Percentiles rank a stretch among this genome's conserved stretches.
phyloP scores from a whole-genome alignment of 352 stramenopile genomes.

The Phytophthora pinifolia region DNA sequence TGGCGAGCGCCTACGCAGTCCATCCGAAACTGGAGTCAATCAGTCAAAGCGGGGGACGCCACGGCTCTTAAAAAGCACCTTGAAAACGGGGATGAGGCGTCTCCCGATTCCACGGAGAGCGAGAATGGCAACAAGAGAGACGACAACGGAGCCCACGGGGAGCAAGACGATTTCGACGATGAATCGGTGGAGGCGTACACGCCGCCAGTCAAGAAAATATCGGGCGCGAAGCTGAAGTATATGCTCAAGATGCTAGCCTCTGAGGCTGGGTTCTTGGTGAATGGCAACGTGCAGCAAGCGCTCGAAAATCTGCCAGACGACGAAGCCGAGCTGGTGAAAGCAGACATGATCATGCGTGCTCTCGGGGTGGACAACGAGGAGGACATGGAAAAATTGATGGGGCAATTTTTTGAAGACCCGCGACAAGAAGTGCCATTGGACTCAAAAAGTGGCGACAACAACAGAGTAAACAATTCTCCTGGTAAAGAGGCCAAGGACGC shows the following conservation, averaged over 20 bases:
- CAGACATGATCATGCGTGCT: slow-evolving; percentile 87
- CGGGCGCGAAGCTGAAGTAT: slow-evolving; percentile 82
- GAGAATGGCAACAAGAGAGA: slow-evolving; percentile 33
- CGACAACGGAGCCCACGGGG: slow-evolving; percentile 13
- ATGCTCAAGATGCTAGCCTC: slow-evolving; percentile 86
- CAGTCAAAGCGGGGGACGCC: slow-evolving; percentile 20
- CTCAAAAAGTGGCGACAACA: slow-evolving; percentile 23
- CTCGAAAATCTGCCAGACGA: slow-evolving; percentile 74
- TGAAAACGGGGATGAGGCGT: slow-evolving; percentile 12
- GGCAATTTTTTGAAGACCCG: slow-evolving; percentile 74
- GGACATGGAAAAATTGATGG: slow-evolving; percentile 87
- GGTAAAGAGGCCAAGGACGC: slow-evolving; percentile 12
- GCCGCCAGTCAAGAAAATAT: slow-evolving; percentile 60
- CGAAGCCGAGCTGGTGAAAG: slow-evolving; percentile 81
- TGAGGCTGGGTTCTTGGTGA: slow-evolving; percentile 90
- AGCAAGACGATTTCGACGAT: slow-evolving; percentile 38
- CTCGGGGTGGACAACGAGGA: slow-evolving; percentile 85
- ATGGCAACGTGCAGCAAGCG: slow-evolving; percentile 73
- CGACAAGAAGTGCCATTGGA: slow-evolving; percentile 51
- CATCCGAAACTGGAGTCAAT: slow-evolving; percentile 54
- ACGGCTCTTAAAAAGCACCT: slow-evolving; percentile 25
- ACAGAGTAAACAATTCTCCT: slow-evolving; percentile 9
- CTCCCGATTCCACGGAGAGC: slow-evolving; percentile 16
- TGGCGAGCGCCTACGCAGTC: slow-evolving; percentile 67
- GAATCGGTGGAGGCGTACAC: slow-evolving; percentile 57